phyloP scores from a whole-genome alignment of 2,329 filamentous ascomycete genomes.

The Pseudogymnoascus sp. region DNA sequence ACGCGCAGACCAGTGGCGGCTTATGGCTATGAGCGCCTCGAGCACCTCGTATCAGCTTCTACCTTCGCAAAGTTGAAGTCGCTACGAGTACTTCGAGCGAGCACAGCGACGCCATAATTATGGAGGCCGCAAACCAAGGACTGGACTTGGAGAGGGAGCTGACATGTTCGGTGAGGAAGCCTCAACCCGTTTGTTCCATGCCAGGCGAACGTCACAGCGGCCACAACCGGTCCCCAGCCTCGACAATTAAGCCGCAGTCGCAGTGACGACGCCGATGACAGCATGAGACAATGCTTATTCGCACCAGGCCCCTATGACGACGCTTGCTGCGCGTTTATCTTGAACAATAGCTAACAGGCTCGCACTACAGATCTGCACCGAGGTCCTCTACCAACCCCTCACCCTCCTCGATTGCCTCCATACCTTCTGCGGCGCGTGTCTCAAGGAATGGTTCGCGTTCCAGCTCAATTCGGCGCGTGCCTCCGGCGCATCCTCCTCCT shows the following conservation, averaged over 20 bases:
- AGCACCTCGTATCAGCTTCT: neutral
- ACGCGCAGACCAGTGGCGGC: neutral
- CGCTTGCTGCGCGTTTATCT: constrained; percentile 9
- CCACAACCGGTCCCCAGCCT: constrained; percentile 7
- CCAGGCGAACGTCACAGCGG: neutral
- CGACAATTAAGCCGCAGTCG: constrained; percentile 2
- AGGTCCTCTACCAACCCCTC: constrained; percentile 82
- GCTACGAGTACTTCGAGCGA: neutral
- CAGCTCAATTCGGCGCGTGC: constrained; percentile 38
- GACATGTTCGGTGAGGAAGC: constrained; percentile 74
- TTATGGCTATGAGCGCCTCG: neutral
- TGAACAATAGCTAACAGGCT: neutral
- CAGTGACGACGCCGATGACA: neutral
- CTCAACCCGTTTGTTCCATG: constrained; percentile 12
- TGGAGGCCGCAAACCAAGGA: constrained; percentile 43
- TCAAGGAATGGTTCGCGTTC: constrained; percentile 92
- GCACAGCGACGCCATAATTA: constrained; percentile 24
- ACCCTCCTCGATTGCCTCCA: constrained; percentile 89
- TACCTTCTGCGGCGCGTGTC: constrained; percentile 89
- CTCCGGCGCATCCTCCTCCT: constrained; percentile 17
- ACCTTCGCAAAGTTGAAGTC: neutral
- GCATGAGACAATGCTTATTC: neutral
- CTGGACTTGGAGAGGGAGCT: constrained; percentile 86
- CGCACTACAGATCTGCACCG: constrained; percentile 75
- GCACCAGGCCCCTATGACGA: neutral